Conservation (phyloP, 2,329 filamentous ascomycete species). For the Rhinocladiella similis region DNA sequence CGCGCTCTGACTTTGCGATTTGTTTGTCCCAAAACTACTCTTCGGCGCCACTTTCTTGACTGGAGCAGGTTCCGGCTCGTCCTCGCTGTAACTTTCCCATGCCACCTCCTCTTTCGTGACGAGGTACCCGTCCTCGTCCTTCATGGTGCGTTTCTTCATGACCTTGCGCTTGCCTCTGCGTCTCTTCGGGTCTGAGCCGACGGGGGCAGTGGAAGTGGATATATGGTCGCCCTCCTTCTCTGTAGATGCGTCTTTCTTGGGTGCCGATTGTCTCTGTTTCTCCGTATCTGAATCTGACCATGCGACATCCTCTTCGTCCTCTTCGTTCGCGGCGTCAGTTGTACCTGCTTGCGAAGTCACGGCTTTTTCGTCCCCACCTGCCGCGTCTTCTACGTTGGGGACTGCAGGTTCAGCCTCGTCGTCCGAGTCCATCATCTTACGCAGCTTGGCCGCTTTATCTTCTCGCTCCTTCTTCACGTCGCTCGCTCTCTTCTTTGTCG, state of each 20-base stretch:
- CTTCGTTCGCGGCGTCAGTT: constrained; percentile 45
- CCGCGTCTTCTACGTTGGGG: constrained; percentile 29
- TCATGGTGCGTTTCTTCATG: constrained; percentile 82
- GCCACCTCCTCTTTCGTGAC: constrained; percentile 81
- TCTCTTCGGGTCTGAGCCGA: constrained; percentile 55
- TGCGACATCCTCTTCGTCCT: constrained; percentile 56
- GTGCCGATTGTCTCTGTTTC: constrained; percentile 34
- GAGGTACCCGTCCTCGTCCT: constrained; percentile 87
- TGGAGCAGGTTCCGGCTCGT: constrained; percentile 61
- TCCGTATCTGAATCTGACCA: constrained; percentile 29
- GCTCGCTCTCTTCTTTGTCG: constrained; percentile 35
- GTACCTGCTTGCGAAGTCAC: constrained; percentile 10
- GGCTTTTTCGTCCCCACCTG: constrained; percentile 14
- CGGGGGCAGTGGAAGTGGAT: constrained; percentile 46
- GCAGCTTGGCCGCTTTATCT: constrained; percentile 65
- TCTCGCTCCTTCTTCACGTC: constrained; percentile 27
- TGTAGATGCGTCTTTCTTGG: constrained; percentile 37
- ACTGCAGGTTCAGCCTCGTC: constrained; percentile 40
- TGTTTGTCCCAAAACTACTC: constrained; percentile 41
- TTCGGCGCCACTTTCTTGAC: constrained; percentile 34
- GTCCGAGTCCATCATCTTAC: constrained; percentile 75
- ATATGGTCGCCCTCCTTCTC: constrained; percentile 12
- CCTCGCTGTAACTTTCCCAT: constrained; percentile 94
- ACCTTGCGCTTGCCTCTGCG: constrained; percentile 75
- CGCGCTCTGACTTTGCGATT: constrained; percentile 49